Conservation (phyloP, 306 rosid species). For the Ochetophila trinervis region DNA sequence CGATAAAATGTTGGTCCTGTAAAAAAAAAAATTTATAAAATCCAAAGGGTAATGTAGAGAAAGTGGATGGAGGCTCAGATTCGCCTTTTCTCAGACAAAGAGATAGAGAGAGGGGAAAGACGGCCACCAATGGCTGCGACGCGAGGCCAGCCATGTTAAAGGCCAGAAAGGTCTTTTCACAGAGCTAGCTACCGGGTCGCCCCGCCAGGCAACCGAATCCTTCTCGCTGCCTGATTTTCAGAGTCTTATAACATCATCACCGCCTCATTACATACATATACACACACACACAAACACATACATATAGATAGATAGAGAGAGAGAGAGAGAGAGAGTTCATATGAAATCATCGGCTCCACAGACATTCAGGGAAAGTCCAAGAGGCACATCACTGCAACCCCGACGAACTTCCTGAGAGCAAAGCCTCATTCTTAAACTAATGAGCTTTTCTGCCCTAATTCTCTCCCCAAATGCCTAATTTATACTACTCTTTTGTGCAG, state of each 20-base stretch:
- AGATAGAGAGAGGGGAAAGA: not conserved
- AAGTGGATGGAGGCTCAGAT: conserved; percentile 38
- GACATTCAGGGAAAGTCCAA: conserved; percentile 24
- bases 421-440: conserved; percentile 29
- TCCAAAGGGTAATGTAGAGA: not conserved
- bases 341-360: conserved; percentile 39
- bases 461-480: not conserved
- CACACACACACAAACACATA: not conserved
- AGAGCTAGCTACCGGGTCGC: conserved; percentile 24
- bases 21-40: no score
- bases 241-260: conserved; percentile 29
- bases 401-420: conserved; percentile 31
- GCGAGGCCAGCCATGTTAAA: not conserved
- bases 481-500: not conserved
- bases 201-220: conserved; percentile 35
- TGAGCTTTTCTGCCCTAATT: not conserved
- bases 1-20: no score
- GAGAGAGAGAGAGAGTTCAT: conserved; percentile 8
- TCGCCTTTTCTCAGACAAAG: conserved; percentile 43
- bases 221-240: conserved; percentile 17
- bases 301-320: conserved; percentile 8
- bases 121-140: conserved; percentile 38
- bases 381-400: not conserved
- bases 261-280: conserved; percentile 22
- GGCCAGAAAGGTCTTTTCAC: conserved; percentile 9